Base-by-base conservation (phyloP, 257 asterid genomes). In the Phtheirospermum japonicum region DNA sequence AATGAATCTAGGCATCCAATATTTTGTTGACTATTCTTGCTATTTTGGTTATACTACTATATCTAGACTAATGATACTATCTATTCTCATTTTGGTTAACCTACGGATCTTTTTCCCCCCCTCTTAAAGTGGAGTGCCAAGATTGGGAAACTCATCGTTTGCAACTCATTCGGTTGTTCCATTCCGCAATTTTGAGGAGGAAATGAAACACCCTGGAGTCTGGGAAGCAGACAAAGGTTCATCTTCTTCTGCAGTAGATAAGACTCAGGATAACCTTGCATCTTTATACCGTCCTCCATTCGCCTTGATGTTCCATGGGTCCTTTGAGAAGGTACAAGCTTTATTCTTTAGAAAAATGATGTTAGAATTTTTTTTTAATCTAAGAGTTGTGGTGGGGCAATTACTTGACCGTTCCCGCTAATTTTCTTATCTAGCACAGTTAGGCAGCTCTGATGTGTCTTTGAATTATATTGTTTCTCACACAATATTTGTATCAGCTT, bases 251-350 rank as follows among this genome's bases (percentile, higher is more conserved):
- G 71, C 80, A 40, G 79, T 77, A 6, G 84, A 80, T 59, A 79
- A 66, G 66, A 48, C 92, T 65, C 92, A 73, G 71, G 96, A 85
- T 64, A 89, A 87, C 80, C 99, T 93, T 75, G 99, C 99, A 59
- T 85, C 97, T 68, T 69, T 93, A 45, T 93, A 93, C 68, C 96
- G 99, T 58, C 97, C 96, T 62, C 99, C 99, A 67, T 90, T 87
- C 75, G 87, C 80, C 64, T 80, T 93, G 76, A 85, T 93, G 88
- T 87, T 69, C 80, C 94, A 78, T 43, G 99, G 97, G 48, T 53
- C 97, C 32, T 93, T 93, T 73, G 96, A 89, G 75, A 93, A 89
- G 95, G 97, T 85, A 74, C 54, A 64, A 39, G 31, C 40, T 66
- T 32, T 61, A 57, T 46, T n/a, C 28, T 23, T 23, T 23, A 23